A percentile compares a stretch with the other conserved stretches of the same genome.
Conservation (phyloP, 2,329 filamentous ascomycete species). For the Colletotrichum musicola region DNA sequence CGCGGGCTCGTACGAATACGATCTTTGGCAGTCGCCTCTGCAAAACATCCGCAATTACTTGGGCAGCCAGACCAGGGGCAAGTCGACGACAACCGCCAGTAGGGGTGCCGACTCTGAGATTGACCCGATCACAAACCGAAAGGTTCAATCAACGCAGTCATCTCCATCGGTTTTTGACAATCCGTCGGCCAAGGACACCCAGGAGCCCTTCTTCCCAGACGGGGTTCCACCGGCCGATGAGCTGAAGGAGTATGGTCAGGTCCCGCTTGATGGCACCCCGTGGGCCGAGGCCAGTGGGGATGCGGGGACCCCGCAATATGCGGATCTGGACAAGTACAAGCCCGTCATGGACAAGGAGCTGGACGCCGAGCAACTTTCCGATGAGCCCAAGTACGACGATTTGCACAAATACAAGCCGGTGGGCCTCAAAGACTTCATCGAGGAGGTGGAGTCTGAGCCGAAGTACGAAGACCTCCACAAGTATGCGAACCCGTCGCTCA, state of each 20-base stretch:
- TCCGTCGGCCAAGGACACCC: slow-evolving; percentile 19
- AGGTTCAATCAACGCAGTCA: slow-evolving; percentile 48
- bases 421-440: slow-evolving; percentile 26
- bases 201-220: slow-evolving; percentile 48
- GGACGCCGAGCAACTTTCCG: slow-evolving; percentile 40
- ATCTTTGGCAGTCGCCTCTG: slow-evolving; percentile 48
- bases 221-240: slow-evolving; percentile 51
- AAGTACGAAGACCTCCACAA: slow-evolving; percentile 53
- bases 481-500: slow-evolving; percentile 44
- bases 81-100: slow-evolving; percentile 18
- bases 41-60: slow-evolving; percentile 52
- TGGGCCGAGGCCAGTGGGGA: slow-evolving; percentile 40
- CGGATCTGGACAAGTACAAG: slow-evolving; percentile 52
- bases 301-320: slow-evolving; percentile 33
- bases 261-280: slow-evolving; percentile 47
- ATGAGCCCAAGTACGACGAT: slow-evolving; percentile 53
- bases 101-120: slow-evolving; percentile 57
- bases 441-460: slow-evolving; percentile 5
- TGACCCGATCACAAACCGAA: slow-evolving; percentile 72
- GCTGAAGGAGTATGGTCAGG: slow-evolving; percentile 50
- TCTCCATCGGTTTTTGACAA: slow-evolving; percentile 33
- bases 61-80: slow-evolving; percentile 27
- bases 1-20: slow-evolving; percentile 40
- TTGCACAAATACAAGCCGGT: slow-evolving; percentile 55
- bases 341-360: slow-evolving; percentile 48